Evolutionary conservation across 805 yeast species (phyloP).

Genomic region (Tetrapisispora taiwanensis): DNA sequence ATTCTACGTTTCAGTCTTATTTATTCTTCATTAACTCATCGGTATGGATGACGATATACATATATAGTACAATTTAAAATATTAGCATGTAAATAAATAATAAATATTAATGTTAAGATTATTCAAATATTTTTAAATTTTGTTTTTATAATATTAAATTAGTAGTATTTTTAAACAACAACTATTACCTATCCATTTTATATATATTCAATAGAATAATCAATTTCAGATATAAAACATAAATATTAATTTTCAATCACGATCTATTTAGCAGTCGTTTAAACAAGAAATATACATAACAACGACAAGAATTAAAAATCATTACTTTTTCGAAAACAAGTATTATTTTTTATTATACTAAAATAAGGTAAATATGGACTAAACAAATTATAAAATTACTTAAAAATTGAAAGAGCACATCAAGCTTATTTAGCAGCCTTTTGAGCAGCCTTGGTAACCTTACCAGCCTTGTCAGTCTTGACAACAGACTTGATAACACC

Average conservation of each 20-base stretch:
- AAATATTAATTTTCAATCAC: too few species aligned
- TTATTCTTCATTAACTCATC: not conserved
- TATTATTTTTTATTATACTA: conserved; percentile 18
- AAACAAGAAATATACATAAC: not conserved
- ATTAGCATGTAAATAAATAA: conserved; percentile 2
- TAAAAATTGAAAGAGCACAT: conserved; percentile 20
- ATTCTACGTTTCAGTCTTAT: too few species aligned
- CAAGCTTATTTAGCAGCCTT: conserved; percentile 45
- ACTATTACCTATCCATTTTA: not conserved
- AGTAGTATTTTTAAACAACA: not conserved
- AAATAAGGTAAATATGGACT: conserved; percentile 2
- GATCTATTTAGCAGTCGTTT: too few species aligned
- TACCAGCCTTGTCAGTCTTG: conserved; percentile 77
- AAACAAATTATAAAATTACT: not conserved
- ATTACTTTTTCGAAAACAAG: not conserved
- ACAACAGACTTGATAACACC: conserved; percentile 97
- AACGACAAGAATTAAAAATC: not conserved
- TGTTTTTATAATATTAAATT: too few species aligned
- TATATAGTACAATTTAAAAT: not conserved
- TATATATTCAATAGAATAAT: too few species aligned
- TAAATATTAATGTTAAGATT: not conserved
- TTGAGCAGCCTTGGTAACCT: conserved; percentile 91
- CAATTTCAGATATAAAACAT: too few species aligned
- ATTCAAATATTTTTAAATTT: not conserved
- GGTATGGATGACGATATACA: not conserved